Evolutionary conservation across 2,329 filamentous ascomycete species (phyloP), one percentile per base, ranked within the genome.

Genomic region (Paraphaeosphaeria sporulosa): DNA sequence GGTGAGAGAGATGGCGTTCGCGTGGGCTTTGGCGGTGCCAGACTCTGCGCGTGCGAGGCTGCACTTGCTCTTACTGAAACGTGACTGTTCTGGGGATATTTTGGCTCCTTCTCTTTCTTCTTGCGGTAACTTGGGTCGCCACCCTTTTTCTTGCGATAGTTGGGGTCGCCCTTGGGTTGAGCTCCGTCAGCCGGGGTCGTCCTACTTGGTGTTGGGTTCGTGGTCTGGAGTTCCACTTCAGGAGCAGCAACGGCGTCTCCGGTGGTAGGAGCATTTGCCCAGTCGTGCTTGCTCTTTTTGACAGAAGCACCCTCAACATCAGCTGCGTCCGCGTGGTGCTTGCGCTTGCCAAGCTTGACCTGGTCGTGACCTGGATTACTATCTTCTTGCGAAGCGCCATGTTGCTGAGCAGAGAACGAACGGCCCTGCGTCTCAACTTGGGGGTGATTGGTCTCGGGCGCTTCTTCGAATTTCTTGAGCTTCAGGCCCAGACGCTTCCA

Each of bases 401-500:
- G 17, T 1, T 12, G 17, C 38, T 49, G 46, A 30, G 21, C 32
- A n/a, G 30, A 42, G 49, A 43, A 12, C 21, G 60, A 49, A 47
- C 48, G 49, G 49, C 51, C 59, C 57, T 67, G 60, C 8, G 51
- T 46, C 43, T 65, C 54, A 52, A 32, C 44, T 42, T 50, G 48
- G 12, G 69, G 57, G 51, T 64, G 62, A 59, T 63, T 60, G 50
- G 58, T 21, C 17, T 66, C 56, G 15, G 65, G 66, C 67, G 69
- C 69, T 69, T 67, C 67, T 67, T 72, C 65, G 48, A 82, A 80
- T 70, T 82, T 82, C 73, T 87, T 89, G 67, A 87, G 78, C 77
- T 87, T 87, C 62, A 88, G 78, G 38, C 86, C 86, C 57, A 88
- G 76, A 70, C 84, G 80, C 72, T 87, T 87, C 85, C 85, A 89